phyloP scores from a whole-genome alignment of 257 asterid genomes.

The Solanum neorickii region DNA sequence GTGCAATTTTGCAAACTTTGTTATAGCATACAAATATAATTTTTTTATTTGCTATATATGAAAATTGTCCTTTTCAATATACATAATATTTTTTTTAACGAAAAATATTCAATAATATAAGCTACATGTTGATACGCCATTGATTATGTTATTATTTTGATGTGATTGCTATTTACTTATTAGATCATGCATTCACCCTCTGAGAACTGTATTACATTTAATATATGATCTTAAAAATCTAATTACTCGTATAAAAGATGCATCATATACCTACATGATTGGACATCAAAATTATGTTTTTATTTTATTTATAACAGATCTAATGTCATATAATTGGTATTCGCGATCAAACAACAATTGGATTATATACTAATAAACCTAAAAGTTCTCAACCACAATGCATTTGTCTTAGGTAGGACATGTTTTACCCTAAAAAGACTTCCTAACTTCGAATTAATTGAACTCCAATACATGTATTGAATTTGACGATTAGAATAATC shows the following conservation, averaged over 20 bases:
- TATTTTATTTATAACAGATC: not conserved
- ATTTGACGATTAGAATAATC: not conserved
- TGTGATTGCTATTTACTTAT: not conserved
- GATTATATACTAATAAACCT: not conserved
- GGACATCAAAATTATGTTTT: not conserved
- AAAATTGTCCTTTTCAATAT: too few relatives aligned
- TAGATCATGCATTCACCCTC: not conserved
- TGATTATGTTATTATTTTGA: too few relatives aligned
- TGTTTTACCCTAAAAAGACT: not conserved
- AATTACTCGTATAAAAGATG: not conserved
- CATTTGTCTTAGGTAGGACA: not conserved
- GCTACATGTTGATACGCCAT: not conserved
- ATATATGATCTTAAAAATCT: not conserved
- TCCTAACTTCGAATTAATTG: not conserved
- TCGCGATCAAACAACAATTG: not conserved
- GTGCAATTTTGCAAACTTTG: too few relatives aligned
- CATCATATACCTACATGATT: not conserved
- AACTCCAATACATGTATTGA: not conserved
- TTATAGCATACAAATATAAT: too few relatives aligned
- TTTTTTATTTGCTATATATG: too few relatives aligned
- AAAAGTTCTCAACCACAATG: not conserved
- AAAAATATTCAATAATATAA: too few relatives aligned
- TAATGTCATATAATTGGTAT: not conserved
- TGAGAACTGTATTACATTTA: not conserved
- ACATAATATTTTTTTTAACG: too few relatives aligned